A percentile compares a stretch with the other conserved stretches of the same genome.
Evolutionary conservation across 768 basidiomycete species (phyloP).

Genomic region (Calocybe indica): DNA sequence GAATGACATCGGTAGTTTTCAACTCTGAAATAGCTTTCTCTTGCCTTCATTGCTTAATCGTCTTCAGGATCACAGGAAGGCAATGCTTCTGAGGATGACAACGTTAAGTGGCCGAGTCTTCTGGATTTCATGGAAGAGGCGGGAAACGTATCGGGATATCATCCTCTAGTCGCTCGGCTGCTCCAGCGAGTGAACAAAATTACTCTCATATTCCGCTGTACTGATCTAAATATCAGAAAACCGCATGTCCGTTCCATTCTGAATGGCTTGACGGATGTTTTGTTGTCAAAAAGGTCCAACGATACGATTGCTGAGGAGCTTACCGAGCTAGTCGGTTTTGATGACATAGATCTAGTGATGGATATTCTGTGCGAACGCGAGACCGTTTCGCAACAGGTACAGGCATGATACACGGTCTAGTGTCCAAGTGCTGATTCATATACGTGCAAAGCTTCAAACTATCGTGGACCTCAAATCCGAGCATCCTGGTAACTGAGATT

Average conservation of each 20-base stretch:
- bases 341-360: slow-evolving; percentile 73
- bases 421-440: background rate
- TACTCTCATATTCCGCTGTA: background rate
- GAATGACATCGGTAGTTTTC: no score
- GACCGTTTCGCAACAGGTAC: slow-evolving; percentile 43
- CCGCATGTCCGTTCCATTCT: slow-evolving; percentile 20
- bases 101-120: no score
- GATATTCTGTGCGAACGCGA: slow-evolving; percentile 59
- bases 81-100: no score
- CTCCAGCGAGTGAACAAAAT: slow-evolving; percentile 12
- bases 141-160: no score
- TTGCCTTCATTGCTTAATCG: no score
- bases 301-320: slow-evolving; percentile 77
- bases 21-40: no score
- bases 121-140: no score
- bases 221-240: slow-evolving; percentile 13
- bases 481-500: no score
- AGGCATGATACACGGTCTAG: background rate
- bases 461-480: no score
- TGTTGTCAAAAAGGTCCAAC: slow-evolving; percentile 46
- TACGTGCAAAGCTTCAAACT: no score
- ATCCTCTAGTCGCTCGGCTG: slow-evolving; percentile 8
- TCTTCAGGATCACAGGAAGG: no score
- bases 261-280: slow-evolving; percentile 25
- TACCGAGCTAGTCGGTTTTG: slow-evolving; percentile 77